Evolutionary conservation across 148 eudicot genomes (phyloP).

Genomic region (Amaranthus hypochondriacus): DNA sequence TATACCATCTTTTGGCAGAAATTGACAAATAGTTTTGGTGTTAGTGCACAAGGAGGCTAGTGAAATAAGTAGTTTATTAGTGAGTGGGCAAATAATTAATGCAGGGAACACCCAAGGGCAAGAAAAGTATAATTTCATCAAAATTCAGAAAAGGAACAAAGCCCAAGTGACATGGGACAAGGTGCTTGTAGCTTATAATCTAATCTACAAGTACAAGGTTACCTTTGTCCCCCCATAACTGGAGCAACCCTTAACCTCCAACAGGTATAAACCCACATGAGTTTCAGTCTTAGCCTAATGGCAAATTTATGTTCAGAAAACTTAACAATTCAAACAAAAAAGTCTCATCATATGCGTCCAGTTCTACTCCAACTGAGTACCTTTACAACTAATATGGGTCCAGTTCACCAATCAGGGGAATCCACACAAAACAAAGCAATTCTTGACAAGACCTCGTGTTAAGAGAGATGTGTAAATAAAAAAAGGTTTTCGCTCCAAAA

Average conservation of each 20-base stretch:
- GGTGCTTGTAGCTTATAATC: conserved; percentile 30
- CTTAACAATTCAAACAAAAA: conserved; percentile 3
- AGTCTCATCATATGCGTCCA: conserved; percentile 21
- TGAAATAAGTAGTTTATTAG: neutral
- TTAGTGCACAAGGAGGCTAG: conserved; percentile 2
- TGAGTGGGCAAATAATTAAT: conserved; percentile 22
- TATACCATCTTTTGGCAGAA: conserved; percentile 2
- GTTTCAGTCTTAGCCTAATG: conserved; percentile 11
- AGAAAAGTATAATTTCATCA: conserved; percentile 30
- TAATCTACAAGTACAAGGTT: conserved; percentile 33
- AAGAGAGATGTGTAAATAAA: no score
- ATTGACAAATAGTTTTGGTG: conserved; percentile 12
- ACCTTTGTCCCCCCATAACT: conserved; percentile 28
- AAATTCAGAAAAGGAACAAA: conserved; percentile 31
- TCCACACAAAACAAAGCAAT: no score
- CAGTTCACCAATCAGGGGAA: conserved; percentile 13
- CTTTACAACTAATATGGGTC: conserved; percentile 23
- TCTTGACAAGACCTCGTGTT: no score
- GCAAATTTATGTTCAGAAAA: conserved; percentile 14
- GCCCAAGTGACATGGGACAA: conserved; percentile 30
- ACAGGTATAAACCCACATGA: conserved; percentile 15
- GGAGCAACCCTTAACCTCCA: conserved; percentile 14
- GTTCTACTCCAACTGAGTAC: neutral
- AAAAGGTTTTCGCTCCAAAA: no score
- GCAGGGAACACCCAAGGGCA: conserved; percentile 29